phyloP scores from a whole-genome alignment of 1,284 basidiomycete genomes.

The Chalciporus sp. region DNA sequence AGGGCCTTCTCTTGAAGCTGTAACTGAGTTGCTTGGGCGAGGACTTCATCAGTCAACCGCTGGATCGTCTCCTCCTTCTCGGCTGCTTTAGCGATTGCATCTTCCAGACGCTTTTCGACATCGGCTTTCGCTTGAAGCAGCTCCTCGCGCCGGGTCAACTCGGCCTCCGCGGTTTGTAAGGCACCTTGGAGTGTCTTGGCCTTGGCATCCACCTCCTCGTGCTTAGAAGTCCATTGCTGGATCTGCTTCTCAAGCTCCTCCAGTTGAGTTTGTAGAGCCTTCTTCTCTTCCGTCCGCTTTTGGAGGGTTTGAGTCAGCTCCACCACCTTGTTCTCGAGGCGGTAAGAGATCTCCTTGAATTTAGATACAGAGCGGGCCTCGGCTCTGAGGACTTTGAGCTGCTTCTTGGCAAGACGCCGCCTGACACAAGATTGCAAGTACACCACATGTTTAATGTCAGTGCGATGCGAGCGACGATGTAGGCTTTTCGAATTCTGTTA shows the following conservation, averaged over 20 bases:
- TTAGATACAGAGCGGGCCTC: constrained; percentile 97
- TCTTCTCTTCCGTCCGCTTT: constrained; percentile 90
- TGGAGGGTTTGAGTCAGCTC: constrained; percentile 98
- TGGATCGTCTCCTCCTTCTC: constrained; percentile 88
- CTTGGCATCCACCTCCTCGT: constrained; percentile 86
- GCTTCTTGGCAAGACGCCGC: constrained; percentile 84
- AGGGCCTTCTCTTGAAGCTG: constrained; percentile 79
- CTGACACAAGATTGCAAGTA: constrained; percentile 93
- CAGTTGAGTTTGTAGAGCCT: constrained; percentile 78
- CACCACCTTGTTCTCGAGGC: constrained; percentile 98
- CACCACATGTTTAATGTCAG: constrained; percentile 76
- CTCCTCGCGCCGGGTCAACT: constrained; percentile 76
- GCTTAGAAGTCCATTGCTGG: constrained; percentile 80
- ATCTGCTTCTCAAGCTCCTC: constrained; percentile 84
- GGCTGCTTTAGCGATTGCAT: constrained; percentile 70
- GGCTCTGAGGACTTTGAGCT: constrained; percentile 81
- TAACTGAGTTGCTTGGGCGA: constrained; percentile 73
- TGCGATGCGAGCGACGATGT: constrained; percentile 61
- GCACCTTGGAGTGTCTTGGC: constrained; percentile 77
- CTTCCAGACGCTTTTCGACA: constrained; percentile 82
- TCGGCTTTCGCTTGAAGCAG: constrained; percentile 78
- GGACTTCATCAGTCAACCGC: constrained; percentile 79
- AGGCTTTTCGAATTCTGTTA: constrained; percentile 47
- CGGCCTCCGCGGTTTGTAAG: constrained; percentile 73
- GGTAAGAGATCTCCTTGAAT: constrained; percentile 99